These are phyloP conservation scores for Nephelium lappaceum DNA, from an alignment of 345 rosid species.

Conservation along the genomic window DNA sequence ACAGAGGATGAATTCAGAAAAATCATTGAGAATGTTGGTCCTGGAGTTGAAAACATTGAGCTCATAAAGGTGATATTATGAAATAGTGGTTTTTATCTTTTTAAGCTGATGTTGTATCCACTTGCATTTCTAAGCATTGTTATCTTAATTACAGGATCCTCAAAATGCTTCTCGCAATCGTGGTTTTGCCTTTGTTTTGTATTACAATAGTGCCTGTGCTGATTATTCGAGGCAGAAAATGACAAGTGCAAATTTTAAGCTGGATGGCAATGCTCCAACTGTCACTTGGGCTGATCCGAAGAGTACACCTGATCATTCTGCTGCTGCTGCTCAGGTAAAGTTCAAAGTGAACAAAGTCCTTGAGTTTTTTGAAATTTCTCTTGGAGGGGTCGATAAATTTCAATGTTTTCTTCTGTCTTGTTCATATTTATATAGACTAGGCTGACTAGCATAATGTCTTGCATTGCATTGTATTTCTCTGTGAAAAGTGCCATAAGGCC, in stretches of 20 bases:
- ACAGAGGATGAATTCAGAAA: conserved; percentile 87
- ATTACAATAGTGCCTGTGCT: conserved; percentile 98
- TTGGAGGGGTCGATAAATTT: background rate
- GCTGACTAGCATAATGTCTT: background rate
- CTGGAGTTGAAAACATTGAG: conserved; percentile 89
- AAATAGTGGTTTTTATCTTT: conserved; percentile 6
- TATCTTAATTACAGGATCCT: conserved; percentile 70
- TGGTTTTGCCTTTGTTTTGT: conserved; percentile 93
- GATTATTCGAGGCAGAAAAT: conserved; percentile 97
- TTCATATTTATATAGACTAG: background rate
- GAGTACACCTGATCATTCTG: conserved; percentile 83
- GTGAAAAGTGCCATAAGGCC: background rate
- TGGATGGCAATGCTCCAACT: conserved; percentile 91
- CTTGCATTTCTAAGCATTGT: conserved; percentile 14
- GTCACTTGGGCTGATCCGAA: conserved; percentile 99
- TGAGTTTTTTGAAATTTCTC: conserved; percentile 2
- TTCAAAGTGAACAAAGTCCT: conserved; percentile 5
- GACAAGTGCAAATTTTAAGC: conserved; percentile 76
- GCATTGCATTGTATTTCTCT: background rate
- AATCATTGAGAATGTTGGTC: conserved; percentile 81
- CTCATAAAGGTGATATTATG: conserved; percentile 72
- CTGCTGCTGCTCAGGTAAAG: conserved; percentile 84
- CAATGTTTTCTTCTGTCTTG: background rate
- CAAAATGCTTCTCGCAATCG: conserved; percentile 80
- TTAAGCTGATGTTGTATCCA: conserved; percentile 11